These are phyloP conservation scores for Ustulina deusta DNA, from an alignment of 2,329 filamentous ascomycete species.

Conservation along the genomic window DNA sequence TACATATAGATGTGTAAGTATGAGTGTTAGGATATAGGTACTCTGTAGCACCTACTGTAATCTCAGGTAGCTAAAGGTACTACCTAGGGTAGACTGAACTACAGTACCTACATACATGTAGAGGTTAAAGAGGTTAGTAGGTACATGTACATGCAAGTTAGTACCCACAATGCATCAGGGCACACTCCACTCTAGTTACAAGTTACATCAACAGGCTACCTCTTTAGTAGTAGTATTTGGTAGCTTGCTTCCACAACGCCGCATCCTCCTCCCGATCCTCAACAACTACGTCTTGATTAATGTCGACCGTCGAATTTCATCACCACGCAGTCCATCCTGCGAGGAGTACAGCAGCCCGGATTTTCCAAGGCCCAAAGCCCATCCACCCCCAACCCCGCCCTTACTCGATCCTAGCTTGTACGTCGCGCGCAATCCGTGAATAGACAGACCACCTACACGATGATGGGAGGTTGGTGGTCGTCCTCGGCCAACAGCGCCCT, in stretches of 20 bases:
- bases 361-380: background rate
- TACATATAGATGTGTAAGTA: too few relatives aligned
- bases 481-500: slow-evolving; percentile 88
- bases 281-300: background rate
- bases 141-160: background rate
- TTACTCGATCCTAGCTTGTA: slow-evolving; percentile 3
- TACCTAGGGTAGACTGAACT: too few relatives aligned
- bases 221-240: slow-evolving; percentile 21
- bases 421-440: slow-evolving; percentile 21
- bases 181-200: background rate
- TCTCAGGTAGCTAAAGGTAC: background rate
- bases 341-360: background rate
- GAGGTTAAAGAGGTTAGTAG: slow-evolving; percentile 10
- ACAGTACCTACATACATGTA: too few relatives aligned
- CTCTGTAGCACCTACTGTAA: background rate
- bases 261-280: slow-evolving; percentile 16
- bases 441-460: slow-evolving; percentile 42
- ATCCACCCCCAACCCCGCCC: background rate
- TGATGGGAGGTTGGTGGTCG: slow-evolving; percentile 96
- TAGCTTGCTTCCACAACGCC: slow-evolving; percentile 25
- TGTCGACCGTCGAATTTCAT: slow-evolving; percentile 8
- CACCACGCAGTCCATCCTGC: background rate
- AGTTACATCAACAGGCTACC: slow-evolving; percentile 35
- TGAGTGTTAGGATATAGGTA: too few relatives aligned
- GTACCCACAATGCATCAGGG: background rate